Base-by-base conservation (phyloP, 768 basidiomycete genomes). In the Suillus placidus region DNA sequence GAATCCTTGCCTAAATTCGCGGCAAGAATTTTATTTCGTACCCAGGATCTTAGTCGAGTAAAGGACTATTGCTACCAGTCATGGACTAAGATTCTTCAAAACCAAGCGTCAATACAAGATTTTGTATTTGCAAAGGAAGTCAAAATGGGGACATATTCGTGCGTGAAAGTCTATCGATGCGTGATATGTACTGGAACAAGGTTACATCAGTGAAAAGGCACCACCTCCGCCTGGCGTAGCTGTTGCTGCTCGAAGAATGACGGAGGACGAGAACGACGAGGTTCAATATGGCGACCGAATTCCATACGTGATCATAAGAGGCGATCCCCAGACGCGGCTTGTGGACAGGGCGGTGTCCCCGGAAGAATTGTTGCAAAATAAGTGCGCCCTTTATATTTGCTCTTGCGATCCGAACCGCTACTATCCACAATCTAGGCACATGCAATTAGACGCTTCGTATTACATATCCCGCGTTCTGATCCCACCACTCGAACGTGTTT, bases 111-210 rank as follows among this genome's bases (percentile, higher is more conserved):
- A 3, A 79, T 93, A n/a, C 92, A 96, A 70, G 96, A 99, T 74
- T 97, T 97, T 71, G 90, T 95, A 42, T 95, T 98, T 69, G 89
- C 97, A 0, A 97, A 97, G 73, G 94, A 96, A 77, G 95, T 99
- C 35, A 89, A 81, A 71, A 84, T 99, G 83, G 97, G 97, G 14
- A 93, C 91, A 0, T 99, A 99, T 73, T 95, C 92, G 95, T 92
- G 61, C 60, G 79, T 68, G 9, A 20, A 57, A 32, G 14, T 14
- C 10, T 37, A 42, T 40, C 18, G 26, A 60, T 62, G 23, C 63
- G 13, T 54, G 45, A 32, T 45, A 42, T 38, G 51, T 55, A 34
- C 18, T 18, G 12, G 32, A 56, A 42, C 43, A 43, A 52, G 13
- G 40, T 23, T 38, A 35, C 6, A n/a, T 43, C 34, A 98, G 97